Base-by-base conservation (phyloP, 106 monocot species). In the Allium sativum region DNA sequence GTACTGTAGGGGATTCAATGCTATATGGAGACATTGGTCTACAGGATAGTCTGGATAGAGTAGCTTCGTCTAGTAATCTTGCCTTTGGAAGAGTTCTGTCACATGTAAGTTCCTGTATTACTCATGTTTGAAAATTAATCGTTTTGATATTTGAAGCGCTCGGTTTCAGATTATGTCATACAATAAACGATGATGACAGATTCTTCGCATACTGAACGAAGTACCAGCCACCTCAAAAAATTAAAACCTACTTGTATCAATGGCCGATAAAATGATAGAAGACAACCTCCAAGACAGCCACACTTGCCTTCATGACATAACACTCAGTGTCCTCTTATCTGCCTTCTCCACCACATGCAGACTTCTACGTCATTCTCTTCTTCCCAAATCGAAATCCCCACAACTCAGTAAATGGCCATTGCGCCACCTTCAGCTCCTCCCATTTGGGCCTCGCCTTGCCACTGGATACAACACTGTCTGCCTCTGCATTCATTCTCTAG, bases 321-420 rank as follows among this genome's bases (percentile, higher is more conserved):
- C 71, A 42, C 73, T 68, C 0, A 53, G 70, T 0, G 66, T 46
- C 45, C 73, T 85, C 14, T 45, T 66, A 21, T 11, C 64, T 42
- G 77, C 81, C 61, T 85, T 85, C 74, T 71, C 73, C 58, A 77
- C 68, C 58, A 85, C 77, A 12, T 73, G 73, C 44, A 74, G 77
- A 11, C 63, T 73, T 53, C 84, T 85, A 44, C 64, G 73, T 62
- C 63, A 58, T 44, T 52, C 73, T 12, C 77, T 85, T 12, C 77
- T 85, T 43, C 66, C 48, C 55, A 19, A 16, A 9, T 69, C 73
- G 11, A 56, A 44, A 15, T 52, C 69, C 65, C 45, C 54, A 16
- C 16, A 46, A 19, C 61, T 64, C 41, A 21, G 58, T 58, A 42
- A 55, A 10, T 80, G 76, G 84, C 84, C 68, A 0, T 59, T 73